Conservation (phyloP, 73 alveolate genomes). For the Symbiodinium natans region DNA sequence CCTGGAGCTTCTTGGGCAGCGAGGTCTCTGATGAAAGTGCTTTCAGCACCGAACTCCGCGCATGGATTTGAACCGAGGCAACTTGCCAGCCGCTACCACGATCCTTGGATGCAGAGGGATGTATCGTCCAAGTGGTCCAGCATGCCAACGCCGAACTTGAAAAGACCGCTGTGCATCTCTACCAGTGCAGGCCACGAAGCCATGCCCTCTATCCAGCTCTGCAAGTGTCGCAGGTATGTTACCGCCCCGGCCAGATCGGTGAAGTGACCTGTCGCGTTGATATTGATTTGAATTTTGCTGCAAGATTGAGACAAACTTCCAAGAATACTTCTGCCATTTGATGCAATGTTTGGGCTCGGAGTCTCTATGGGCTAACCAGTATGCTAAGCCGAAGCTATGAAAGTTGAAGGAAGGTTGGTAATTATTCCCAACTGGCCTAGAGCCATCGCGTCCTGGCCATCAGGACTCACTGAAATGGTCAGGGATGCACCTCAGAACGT, state of each 20-base stretch:
- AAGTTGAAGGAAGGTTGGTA: too few relatives aligned
- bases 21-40: background rate
- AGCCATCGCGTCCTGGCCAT: background rate
- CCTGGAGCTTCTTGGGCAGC: slow-evolving; percentile 60
- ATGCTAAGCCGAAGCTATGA: too few relatives aligned
- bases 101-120: background rate
- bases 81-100: background rate
- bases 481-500: background rate
- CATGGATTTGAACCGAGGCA: background rate
- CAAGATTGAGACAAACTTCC: background rate
- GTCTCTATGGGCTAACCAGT: too few relatives aligned
- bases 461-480: background rate
- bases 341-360: too few relatives aligned
- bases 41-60: slow-evolving; percentile 24
- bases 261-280: background rate
- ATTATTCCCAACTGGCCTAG: too few relatives aligned
- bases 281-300: too few relatives aligned
- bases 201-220: background rate
- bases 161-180: too few relatives aligned
- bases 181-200: background rate
- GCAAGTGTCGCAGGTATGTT: slow-evolving; percentile 6
- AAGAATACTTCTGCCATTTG: too few relatives aligned
- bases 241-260: slow-evolving; percentile 14
- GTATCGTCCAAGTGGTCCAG: too few relatives aligned
- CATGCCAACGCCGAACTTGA: too few relatives aligned